Percentiles rank a stretch among this genome's conserved stretches.
These are phyloP conservation scores for Fonsecaea nubica DNA, from an alignment of 2,329 filamentous ascomycete genomes.

Conservation along the genomic window DNA sequence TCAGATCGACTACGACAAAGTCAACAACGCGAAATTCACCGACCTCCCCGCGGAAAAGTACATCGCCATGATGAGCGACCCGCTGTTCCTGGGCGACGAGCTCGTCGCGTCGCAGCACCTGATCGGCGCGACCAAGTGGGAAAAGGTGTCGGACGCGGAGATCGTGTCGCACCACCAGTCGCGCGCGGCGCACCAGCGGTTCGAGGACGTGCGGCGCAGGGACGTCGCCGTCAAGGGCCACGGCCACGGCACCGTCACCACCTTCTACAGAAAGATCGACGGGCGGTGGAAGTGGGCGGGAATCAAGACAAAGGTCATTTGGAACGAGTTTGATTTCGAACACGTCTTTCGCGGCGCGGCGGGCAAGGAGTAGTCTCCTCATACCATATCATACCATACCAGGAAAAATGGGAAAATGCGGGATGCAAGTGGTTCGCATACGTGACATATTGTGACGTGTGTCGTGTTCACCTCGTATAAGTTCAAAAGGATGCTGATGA, in stretches of 20 bases:
- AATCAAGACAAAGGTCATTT: conserved; percentile 62
- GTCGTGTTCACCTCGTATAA: no score
- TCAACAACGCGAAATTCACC: conserved; percentile 58
- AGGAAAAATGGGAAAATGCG: no score
- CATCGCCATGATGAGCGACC: conserved; percentile 74
- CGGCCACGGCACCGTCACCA: conserved; percentile 57
- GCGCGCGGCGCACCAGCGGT: conserved; percentile 56
- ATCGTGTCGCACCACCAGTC: conserved; percentile 67
- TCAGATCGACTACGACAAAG: conserved; percentile 18
- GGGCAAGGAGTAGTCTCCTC: conserved; percentile 18
- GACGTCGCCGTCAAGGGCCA: conserved; percentile 66
- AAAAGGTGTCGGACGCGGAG: conserved; percentile 64
- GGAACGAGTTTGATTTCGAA: conserved; percentile 65
- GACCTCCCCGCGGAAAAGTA: conserved; percentile 72
- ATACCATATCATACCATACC: no score
- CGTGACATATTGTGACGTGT: no score
- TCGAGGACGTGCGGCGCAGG: conserved; percentile 69
- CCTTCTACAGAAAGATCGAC: conserved; percentile 64
- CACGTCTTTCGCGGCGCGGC: conserved; percentile 53
- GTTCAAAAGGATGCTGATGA: no score
- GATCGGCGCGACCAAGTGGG: conserved; percentile 58
- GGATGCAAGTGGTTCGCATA: no score
- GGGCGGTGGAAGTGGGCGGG: conserved; percentile 69
- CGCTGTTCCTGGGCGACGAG: conserved; percentile 71
- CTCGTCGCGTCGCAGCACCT: conserved; percentile 20